A percentile compares a stretch with the other conserved stretches of the same genome.
phyloP scores from a whole-genome alignment of 2,329 filamentous ascomycete species.

The Hypoxylon sp. region DNA sequence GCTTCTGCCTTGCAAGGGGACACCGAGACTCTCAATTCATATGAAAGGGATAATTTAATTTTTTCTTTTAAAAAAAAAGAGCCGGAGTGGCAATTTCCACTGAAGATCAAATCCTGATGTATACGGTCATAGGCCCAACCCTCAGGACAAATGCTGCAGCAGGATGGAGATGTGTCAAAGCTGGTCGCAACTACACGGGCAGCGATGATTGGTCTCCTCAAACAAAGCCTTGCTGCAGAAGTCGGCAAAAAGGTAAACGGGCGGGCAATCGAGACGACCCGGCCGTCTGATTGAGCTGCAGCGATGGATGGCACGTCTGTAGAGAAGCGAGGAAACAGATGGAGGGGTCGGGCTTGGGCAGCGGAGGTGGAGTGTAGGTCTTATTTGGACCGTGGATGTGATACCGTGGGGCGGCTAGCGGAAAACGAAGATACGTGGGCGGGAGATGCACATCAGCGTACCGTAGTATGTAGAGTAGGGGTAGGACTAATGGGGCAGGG shows the following conservation, averaged over 20 bases:
- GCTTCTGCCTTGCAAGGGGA: constrained; percentile 29
- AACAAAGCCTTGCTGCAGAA: constrained; percentile 40
- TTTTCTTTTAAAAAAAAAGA: constrained; percentile 29
- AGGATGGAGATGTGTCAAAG: constrained; percentile 45
- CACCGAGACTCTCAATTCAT: constrained; percentile 32
- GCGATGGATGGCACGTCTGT: constrained; percentile 49
- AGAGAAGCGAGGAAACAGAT: constrained; percentile 48
- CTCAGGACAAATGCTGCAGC: constrained; percentile 45
- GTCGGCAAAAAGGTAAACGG: constrained; percentile 47
- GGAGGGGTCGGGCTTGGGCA: constrained; percentile 54
- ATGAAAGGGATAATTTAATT: constrained; percentile 19
- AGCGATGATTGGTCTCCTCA: constrained; percentile 41
- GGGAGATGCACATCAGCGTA: constrained; percentile 54
- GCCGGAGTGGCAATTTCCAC: constrained; percentile 48
- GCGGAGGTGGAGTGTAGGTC: constrained; percentile 53
- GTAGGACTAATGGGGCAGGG: constrained; percentile 49
- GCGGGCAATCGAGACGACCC: constrained; percentile 49
- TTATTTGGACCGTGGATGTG: constrained; percentile 54
- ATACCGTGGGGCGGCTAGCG: constrained; percentile 55
- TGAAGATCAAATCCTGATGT: constrained; percentile 47
- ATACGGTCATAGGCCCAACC: constrained; percentile 48
- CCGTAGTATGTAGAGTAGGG: constrained; percentile 48
- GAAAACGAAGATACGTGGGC: constrained; percentile 52
- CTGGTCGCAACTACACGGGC: constrained; percentile 40
- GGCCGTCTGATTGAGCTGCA: constrained; percentile 48